A percentile compares a stretch with the other conserved stretches of the same genome.
phyloP scores from a whole-genome alignment of 2,329 filamentous ascomycete genomes.

The Aureobasidium namibiae region DNA sequence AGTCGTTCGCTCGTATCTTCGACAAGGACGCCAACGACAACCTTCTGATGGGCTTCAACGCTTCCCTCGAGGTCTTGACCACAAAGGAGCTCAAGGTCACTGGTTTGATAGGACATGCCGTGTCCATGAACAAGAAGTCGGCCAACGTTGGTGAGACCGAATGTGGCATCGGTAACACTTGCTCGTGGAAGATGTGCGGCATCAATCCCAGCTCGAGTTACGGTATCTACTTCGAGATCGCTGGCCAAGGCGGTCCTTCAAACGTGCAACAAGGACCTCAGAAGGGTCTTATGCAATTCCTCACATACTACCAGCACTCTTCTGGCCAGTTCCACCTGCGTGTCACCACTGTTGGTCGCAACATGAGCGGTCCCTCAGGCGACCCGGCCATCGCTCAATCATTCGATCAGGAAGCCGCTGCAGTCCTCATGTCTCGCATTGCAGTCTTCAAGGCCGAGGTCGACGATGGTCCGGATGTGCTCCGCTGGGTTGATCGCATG shows the following conservation, averaged over 20 bases:
- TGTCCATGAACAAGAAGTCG: conserved; percentile 97
- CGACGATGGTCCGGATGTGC: conserved; percentile 94
- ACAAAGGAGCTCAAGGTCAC: conserved; percentile 98
- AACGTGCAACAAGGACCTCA: conserved; percentile 80
- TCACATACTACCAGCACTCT: conserved; percentile 97
- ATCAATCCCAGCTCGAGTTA: conserved; percentile 93
- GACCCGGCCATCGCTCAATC: conserved; percentile 93
- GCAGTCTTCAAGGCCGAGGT: conserved; percentile 98
- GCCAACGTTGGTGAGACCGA: conserved; percentile 95
- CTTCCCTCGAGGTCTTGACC: conserved; percentile 86
- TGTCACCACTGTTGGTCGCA: conserved; percentile 87
- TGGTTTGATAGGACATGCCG: conserved; percentile 89
- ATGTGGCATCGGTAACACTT: conserved; percentile 96
- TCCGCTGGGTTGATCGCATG: conserved; percentile 98
- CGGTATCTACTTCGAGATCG: conserved; percentile 95
- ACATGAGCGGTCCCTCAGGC: conserved; percentile 84
- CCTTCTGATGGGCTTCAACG: conserved; percentile 96
- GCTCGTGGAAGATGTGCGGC: conserved; percentile 99
- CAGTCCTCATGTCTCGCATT: conserved; percentile 97
- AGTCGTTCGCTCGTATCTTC: conserved; percentile 94
- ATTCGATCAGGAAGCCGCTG: conserved; percentile 95
- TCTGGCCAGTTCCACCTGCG: conserved; percentile 93
- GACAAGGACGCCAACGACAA: conserved; percentile 95
- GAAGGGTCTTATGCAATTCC: conserved; percentile 93
- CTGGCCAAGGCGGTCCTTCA: conserved; percentile 78